Percentiles rank a stretch among this genome's conserved stretches.
Evolutionary conservation across 2,329 filamentous ascomycete species (phyloP).

Genomic region (Alternaria arbusti): DNA sequence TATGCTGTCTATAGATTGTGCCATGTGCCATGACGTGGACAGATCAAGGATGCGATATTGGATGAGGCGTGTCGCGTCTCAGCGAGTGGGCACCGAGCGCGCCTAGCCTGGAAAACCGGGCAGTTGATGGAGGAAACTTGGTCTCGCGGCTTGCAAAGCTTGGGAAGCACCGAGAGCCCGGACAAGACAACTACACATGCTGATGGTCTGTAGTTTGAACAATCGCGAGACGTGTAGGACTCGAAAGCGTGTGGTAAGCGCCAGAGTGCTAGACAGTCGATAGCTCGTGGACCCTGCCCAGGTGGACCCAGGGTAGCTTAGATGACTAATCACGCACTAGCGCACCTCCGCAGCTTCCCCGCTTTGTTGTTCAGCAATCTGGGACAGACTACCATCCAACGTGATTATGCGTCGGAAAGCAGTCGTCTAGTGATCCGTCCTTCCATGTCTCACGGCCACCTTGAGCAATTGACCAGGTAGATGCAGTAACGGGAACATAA

Average conservation of each 20-base stretch:
- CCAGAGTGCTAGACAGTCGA: background rate
- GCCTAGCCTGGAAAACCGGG: conserved; percentile 2
- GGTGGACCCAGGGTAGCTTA: background rate
- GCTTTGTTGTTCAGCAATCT: background rate
- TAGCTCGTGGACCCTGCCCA: background rate
- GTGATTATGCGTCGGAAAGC: background rate
- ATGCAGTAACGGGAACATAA: too few species aligned
- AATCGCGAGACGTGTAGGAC: background rate
- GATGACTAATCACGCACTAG: background rate
- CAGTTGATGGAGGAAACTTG: background rate
- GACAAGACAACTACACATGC: too few species aligned
- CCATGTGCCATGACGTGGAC: conserved; percentile 9
- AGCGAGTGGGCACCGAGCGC: background rate
- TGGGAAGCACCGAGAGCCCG: background rate
- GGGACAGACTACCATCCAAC: background rate
- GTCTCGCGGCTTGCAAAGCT: background rate
- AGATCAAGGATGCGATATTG: conserved; percentile 1
- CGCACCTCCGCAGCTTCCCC: background rate
- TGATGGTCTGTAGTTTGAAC: too few species aligned
- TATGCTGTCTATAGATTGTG: background rate
- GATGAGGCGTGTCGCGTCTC: conserved; percentile 9
- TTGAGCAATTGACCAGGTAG: too few species aligned
- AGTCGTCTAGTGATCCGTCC: background rate
- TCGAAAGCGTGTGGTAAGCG: background rate
- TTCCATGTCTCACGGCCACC: background rate